Evolutionary conservation across 768 basidiomycete genomes (phyloP), one percentile per base, ranked within the genome.

Genomic region (Clathrus columnatus): DNA sequence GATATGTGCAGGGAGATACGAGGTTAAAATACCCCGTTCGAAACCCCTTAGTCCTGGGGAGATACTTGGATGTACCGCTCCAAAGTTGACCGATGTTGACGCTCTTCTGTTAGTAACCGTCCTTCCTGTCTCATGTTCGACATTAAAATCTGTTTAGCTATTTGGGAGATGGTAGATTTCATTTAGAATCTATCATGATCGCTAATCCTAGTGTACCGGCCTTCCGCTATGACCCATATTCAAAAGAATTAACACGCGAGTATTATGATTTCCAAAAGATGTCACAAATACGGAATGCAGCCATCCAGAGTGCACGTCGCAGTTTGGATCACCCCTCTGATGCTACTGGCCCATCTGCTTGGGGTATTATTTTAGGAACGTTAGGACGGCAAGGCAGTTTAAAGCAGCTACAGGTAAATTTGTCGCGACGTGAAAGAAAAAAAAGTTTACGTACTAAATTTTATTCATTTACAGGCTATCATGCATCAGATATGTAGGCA

Each of bases 181-280:
- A 98, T 67, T 79, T 98, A 17, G 96, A 99, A 69, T 89, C 91
- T 14, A 93, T 97, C 67, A 99, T 99, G 96, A 96, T 99, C 57
- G 92, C 93, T n/a, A 99, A 99, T 67, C 96, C 96, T 0, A 69
- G 79, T 27, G 78, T 98, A 17, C 93, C 96, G 10, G 94, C 96
- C 0, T 99, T 96, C 72, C 83, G 96, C 20, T 99, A 98, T 69
- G 96, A 98, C 65, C 96, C 96, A 3, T 99, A 98, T 69, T 91
- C 92, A 20, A 99, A 99, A 69, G 96, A 93, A 65, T 76, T 99
- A 50, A 97, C 96, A 1, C 74, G 91, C 56, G 96, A 99, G 66
- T 77, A 83, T 3, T 99, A 98, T 61, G 79, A 91, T 62, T 92
- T 98, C 63, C 68, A 72, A 7, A 86, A 92, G 71, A 99, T 99